phyloP scores from a whole-genome alignment of 306 rosid genomes.

The Leucaena leucocephala region DNA sequence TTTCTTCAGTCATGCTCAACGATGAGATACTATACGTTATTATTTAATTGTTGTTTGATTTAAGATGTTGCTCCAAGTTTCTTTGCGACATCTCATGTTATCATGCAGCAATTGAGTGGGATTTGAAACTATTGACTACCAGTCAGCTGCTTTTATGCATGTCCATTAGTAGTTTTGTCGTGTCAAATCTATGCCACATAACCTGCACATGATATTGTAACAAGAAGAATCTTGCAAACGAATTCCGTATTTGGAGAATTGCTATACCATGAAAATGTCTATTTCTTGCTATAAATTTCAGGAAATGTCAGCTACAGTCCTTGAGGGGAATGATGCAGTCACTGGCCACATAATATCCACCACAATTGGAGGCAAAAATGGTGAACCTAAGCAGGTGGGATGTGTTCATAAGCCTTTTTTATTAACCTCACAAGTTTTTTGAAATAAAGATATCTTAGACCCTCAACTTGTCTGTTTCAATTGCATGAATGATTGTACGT shows the following conservation, averaged over 20 bases:
- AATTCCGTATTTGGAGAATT: constrained; percentile 9
- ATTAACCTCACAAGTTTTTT: background rate
- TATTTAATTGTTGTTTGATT: background rate
- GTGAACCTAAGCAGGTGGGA: constrained; percentile 80
- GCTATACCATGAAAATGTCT: background rate
- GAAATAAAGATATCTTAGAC: background rate
- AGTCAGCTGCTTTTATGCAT: constrained; percentile 1
- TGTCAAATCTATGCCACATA: background rate
- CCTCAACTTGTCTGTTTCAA: constrained; percentile 19
- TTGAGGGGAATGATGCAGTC: constrained; percentile 84
- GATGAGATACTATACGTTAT: background rate
- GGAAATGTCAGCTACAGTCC: constrained; percentile 76
- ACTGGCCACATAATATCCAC: constrained; percentile 93
- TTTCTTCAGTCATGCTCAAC: constrained; percentile 19
- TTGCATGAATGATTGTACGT: background rate
- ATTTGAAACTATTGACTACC: background rate
- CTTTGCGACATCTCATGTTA: constrained; percentile 4
- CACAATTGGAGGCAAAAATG: constrained; percentile 91
- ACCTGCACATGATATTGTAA: constrained; percentile 22
- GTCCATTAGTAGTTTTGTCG: background rate
- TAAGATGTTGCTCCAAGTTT: background rate
- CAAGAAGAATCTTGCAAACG: constrained; percentile 19
- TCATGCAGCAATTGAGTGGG: background rate
- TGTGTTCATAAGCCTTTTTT: constrained; percentile 21
- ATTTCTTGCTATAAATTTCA: constrained; percentile 43